Percentiles rank a stretch among this genome's conserved stretches.
Conservation (phyloP, 176 grass and related monocot genomes). For the Juncus effusus region DNA sequence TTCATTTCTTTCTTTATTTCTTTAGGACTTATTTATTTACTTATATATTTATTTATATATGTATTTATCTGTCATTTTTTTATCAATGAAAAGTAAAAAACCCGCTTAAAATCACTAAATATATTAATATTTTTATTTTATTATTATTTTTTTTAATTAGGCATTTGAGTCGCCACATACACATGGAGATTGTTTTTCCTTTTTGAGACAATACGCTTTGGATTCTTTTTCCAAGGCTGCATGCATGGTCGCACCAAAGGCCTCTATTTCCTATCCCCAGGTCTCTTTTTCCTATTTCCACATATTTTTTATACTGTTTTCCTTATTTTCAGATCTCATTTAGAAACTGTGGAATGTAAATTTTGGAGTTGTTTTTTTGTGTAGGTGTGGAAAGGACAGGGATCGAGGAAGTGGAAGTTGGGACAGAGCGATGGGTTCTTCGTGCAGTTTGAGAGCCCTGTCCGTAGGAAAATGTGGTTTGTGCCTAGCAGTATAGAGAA, state of each 20-base stretch:
- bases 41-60: too few species aligned
- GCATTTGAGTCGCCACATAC: conserved; percentile 94
- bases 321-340: not conserved
- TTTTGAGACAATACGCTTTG: conserved; percentile 71
- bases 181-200: conserved; percentile 60
- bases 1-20: too few species aligned
- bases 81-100: too few species aligned
- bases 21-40: too few species aligned
- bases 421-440: conserved; percentile 95
- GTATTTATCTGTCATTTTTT: too few species aligned
- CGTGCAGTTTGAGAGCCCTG: conserved; percentile 85
- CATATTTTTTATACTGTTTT: too few species aligned
- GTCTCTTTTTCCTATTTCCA: conserved; percentile 29
- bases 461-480: conserved; percentile 75
- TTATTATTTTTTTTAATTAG: conserved; percentile 30
- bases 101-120: too few species aligned
- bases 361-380: conserved; percentile 6
- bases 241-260: conserved; percentile 87
- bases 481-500: conserved; percentile 75
- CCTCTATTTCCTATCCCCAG: conserved; percentile 83
- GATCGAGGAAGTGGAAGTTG: conserved; percentile 96
- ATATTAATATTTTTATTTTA: not conserved
- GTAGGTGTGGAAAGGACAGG: conserved; percentile 95
- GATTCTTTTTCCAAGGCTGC: conserved; percentile 71
- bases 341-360: conserved; percentile 5